Base-by-base conservation (phyloP, 1,139 yeast genomes). In the Geotrichum aggregatum region DNA sequence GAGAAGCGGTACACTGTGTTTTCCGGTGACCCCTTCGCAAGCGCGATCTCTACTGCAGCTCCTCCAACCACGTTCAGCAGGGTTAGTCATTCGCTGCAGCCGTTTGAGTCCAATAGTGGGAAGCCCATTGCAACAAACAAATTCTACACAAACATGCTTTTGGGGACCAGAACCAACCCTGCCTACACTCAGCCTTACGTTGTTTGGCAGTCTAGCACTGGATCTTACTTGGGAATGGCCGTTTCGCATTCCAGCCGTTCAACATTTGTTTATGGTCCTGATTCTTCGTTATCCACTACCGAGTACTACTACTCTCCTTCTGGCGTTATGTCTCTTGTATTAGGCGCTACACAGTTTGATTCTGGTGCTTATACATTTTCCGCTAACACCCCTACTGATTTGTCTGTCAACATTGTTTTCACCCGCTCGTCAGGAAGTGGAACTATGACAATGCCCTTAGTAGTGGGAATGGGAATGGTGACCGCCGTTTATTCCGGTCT, bases 91-190 rank as follows among this genome's bases (percentile, higher is more conserved):
- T 53, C 56, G n/a, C 36, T 53, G 11, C 34, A 26, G 24, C 52
- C 52, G 11, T 30, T 21, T 6, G 39, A 33, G 7, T 28, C 40
- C 24, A 40, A 31, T 22, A 1, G 31, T 8, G 40, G 48, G 38
- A 45, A 36, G n/a, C 87, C 95, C 7, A 75, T 82, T 44, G 80
- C 81, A 58, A 88, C 97, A 16, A 89, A 89, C 71, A 87, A 88
- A 65, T 89, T 87, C 67, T 88, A 85, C 66, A 83, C 86, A 8
- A 89, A 89, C 68, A 70, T 88, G 65, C 70, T 87, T 56, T 76
- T 89, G 24, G 92, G 76, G 1, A 21, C 41, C 7, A 24, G 86
- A 63, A 76, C 78, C 11, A 70, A 3, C 22, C 52, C 52, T n/a
- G 52, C 47, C 13, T 34, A 28, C 28, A 44, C 48, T n/a, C 44